A percentile compares a stretch with the other conserved stretches of the same genome.
These are phyloP conservation scores for Reutealis trisperma DNA, from an alignment of 345 rosid genomes.

Conservation along the genomic window DNA sequence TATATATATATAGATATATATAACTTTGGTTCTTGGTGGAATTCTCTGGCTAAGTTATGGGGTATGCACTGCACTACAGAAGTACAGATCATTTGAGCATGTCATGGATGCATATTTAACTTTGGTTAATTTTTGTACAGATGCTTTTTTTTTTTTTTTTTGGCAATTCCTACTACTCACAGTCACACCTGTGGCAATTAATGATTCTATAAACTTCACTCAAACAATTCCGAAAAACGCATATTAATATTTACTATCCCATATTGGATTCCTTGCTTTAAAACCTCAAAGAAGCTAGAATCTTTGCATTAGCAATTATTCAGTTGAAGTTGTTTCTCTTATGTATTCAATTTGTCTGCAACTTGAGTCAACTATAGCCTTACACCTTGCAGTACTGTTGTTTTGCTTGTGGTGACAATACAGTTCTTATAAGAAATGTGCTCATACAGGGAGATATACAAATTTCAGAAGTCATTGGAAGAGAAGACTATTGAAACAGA, in stretches of 20 bases:
- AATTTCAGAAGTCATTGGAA: constrained; percentile 43
- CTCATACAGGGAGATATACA: constrained; percentile 63
- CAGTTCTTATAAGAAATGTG: constrained; percentile 5
- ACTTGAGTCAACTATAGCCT: background rate
- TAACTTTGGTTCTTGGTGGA: background rate
- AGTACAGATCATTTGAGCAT: background rate
- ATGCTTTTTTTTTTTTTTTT: no score
- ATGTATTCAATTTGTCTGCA: background rate
- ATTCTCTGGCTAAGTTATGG: background rate
- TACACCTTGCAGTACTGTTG: background rate
- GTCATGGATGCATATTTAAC: background rate
- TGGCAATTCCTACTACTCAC: background rate
- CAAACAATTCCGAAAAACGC: background rate
- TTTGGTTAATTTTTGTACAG: background rate
- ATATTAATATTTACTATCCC: no score
- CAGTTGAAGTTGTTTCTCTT: background rate
- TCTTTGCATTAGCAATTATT: background rate
- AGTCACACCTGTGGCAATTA: background rate
- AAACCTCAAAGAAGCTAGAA: no score
- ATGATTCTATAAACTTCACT: background rate
- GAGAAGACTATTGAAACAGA: constrained; percentile 46
- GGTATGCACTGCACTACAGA: background rate
- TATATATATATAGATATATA: background rate
- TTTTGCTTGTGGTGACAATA: background rate
- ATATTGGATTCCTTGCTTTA: no score